Base-by-base conservation (phyloP, 345 rosid genomes). In the Linum tenue region DNA sequence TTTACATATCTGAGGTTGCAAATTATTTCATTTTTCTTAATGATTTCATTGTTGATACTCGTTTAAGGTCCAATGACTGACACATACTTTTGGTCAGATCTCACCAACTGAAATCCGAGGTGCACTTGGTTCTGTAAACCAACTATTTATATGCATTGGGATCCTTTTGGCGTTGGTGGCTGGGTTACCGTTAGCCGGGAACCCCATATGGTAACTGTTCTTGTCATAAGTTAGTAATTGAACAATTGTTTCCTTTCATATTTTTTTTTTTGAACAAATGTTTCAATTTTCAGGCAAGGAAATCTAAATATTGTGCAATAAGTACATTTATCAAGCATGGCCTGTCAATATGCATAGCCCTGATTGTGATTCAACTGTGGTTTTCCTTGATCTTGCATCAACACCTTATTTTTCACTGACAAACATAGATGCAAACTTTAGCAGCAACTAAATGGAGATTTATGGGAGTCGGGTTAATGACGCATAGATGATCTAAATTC, bases 71-170 rank as follows among this genome's bases (percentile, higher is more conserved):
- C n/a, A 43, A 15, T 39, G 43, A 37, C 78, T 82, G 60, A 76
- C 48, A 5, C 62, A 62, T 55, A 69, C 44, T 61, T 64, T 73
- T 75, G n/a, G 48, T 70, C 78, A 94, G 99, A 91, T 94, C 71
- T 94, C 99, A 55, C 97, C 99, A 57, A 91, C 99, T 39, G 99
- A 94, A 81, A 87, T 87, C 68, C 97, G 99, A 15, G 99, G 97
- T 71, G 86, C 96, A 16, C 88, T 94, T 55, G 99, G 97, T 68
- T 91, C 97, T 55, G 87, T 91, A 71, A 94, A 94, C 73, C 99
- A 94, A 77, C 91, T 94, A 72, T 94, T 85, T 70, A 94, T 94
- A 72, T 94, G 99, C 72, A 73, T 94, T 36, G 99, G 99, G 62
- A 94, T 91, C 71, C 95, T 91, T 64, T 91, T 87, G 36, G 99